These are phyloP conservation scores for Carnegiea gigantea DNA, from an alignment of 179 eudicot species.

Conservation along the genomic window DNA sequence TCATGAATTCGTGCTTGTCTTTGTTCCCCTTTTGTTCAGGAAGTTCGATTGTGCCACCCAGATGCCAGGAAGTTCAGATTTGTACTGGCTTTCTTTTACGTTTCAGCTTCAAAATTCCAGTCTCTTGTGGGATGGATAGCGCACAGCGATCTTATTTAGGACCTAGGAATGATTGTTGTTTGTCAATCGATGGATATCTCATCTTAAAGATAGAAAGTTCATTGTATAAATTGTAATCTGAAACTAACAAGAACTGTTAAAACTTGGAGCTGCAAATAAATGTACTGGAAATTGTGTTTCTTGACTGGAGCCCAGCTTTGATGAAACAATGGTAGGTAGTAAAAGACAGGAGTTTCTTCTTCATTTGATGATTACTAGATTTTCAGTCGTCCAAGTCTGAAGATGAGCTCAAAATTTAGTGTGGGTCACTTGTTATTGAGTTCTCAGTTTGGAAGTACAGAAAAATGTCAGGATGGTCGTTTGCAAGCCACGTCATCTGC, in stretches of 20 bases:
- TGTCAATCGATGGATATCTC: not conserved
- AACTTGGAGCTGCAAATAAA: not conserved
- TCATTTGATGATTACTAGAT: too few species aligned
- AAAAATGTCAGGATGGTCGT: too few species aligned
- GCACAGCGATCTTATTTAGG: slow-evolving; percentile 15
- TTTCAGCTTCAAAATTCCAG: not conserved
- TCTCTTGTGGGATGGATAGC: not conserved
- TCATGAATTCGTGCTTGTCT: not conserved
- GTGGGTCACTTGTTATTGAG: too few species aligned
- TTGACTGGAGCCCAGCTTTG: not conserved
- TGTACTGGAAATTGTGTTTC: not conserved
- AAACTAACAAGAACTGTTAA: slow-evolving; percentile 17
- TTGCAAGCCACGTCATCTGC: too few species aligned
- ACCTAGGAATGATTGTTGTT: slow-evolving; percentile 13
- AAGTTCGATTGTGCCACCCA: slow-evolving; percentile 12
- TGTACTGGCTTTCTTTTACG: not conserved
- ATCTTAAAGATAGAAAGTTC: slow-evolving; percentile 15
- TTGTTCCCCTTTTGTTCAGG: slow-evolving; percentile 14
- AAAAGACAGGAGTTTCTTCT: not conserved
- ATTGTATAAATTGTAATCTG: slow-evolving; percentile 20
- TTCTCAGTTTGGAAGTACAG: too few species aligned
- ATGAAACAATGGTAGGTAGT: not conserved
- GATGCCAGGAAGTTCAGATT: slow-evolving; percentile 7
- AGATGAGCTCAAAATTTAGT: too few species aligned
- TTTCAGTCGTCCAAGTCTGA: too few species aligned